These are phyloP conservation scores for Naganishia sp. DNA, from an alignment of 1,284 basidiomycete species.

Conservation along the genomic window DNA sequence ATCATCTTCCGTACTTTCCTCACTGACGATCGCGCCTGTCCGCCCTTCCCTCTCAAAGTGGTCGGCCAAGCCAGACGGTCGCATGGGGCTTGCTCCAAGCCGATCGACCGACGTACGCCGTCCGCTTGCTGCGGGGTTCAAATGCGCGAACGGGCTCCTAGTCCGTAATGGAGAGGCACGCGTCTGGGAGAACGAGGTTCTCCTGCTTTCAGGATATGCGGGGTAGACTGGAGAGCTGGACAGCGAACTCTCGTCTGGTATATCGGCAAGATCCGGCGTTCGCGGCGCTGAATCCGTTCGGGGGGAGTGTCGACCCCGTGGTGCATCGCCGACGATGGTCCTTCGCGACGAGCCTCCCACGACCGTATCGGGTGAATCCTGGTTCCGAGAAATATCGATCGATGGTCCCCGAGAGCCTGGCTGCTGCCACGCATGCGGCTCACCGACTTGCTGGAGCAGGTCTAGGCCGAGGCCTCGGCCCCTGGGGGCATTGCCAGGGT, in stretches of 20 bases:
- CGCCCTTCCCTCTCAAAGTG: conserved; percentile 12
- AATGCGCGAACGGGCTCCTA: conserved; percentile 20
- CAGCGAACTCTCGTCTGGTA: neutral
- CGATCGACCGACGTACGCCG: conserved; percentile 13
- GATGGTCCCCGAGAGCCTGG: conserved; percentile 13
- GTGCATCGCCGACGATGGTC: neutral
- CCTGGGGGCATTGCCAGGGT: conserved; percentile 19
- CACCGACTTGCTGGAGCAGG: conserved; percentile 9
- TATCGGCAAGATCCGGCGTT: neutral
- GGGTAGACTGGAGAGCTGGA: conserved; percentile 12
- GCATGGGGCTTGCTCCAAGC: conserved; percentile 30
- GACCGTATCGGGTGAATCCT: neutral
- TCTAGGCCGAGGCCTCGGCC: conserved; percentile 16
- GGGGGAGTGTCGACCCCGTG: neutral
- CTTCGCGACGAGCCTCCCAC: neutral
- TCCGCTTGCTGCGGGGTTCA: conserved; percentile 9
- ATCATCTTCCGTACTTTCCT: conserved; percentile 36
- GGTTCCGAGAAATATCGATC: conserved; percentile 28
- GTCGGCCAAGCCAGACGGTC: conserved; percentile 6
- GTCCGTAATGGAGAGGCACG: conserved; percentile 17
- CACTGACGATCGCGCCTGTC: conserved; percentile 11
- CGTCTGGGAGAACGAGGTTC: conserved; percentile 17
- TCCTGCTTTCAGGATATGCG: conserved; percentile 17
- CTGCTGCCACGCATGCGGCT: conserved; percentile 26
- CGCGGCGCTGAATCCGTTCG: neutral